Evolutionary conservation across 129 eudicot species (phyloP).

Genomic region (Pittosporum tobira): DNA sequence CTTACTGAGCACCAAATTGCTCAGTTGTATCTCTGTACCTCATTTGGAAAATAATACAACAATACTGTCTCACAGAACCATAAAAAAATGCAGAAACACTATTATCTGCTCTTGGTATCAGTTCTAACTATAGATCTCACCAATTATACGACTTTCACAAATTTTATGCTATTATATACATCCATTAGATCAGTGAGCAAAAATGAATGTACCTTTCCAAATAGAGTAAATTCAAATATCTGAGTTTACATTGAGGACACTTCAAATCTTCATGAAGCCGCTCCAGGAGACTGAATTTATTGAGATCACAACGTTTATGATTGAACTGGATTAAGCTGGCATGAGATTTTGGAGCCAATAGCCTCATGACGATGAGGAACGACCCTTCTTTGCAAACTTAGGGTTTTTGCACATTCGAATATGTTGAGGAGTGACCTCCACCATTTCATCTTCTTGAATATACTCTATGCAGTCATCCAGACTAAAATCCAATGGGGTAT

Average conservation of each 20-base stretch:
- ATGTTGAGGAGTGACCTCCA: conserved; percentile 65
- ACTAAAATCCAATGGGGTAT: conserved; percentile 84
- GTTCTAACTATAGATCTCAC: neutral
- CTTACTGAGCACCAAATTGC: too few relatives aligned
- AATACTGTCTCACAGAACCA: too few relatives aligned
- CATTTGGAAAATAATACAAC: too few relatives aligned
- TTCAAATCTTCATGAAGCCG: neutral
- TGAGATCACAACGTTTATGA: neutral
- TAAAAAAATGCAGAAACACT: neutral
- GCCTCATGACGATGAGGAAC: conserved; percentile 9
- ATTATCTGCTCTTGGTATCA: neutral
- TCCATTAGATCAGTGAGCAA: conserved; percentile 10
- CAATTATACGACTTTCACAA: conserved; percentile 6
- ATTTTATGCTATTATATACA: conserved; percentile 17
- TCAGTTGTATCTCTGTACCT: too few relatives aligned
- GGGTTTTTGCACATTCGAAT: conserved; percentile 79
- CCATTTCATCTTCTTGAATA: conserved; percentile 94
- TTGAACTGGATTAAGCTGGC: conserved; percentile 1
- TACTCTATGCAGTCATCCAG: conserved; percentile 93
- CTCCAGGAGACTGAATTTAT: neutral
- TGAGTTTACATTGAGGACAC: neutral
- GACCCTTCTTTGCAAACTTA: conserved; percentile 50
- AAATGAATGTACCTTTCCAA: conserved; percentile 5
- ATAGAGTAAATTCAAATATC: conserved; percentile 16
- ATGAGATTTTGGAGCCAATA: conserved; percentile 6